Evolutionary conservation across 1,139 yeast genomes (phyloP), one percentile per base, ranked within the genome.

Genomic region (Debaryomyces nepalensis): DNA sequence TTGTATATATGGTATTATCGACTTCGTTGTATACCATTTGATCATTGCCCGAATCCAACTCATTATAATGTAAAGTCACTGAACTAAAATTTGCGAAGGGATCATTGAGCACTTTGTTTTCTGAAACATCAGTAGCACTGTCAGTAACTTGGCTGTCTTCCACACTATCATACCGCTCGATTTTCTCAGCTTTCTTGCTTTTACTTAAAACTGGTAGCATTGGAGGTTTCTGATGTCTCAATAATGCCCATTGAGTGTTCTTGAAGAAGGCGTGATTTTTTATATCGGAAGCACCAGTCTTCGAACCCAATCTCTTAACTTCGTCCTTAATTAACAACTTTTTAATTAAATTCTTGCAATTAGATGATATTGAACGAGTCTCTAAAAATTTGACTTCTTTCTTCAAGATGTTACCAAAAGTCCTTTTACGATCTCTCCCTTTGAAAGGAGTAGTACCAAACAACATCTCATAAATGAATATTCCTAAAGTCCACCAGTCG

Each of bases 401-500:
- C 58, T 89, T 89, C 57, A 93, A 70, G 42, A 93, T 82, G 54
- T 89, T 89, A 33, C 95, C 84, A 64, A 93, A 93, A 0, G 99
- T 93, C 53, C 83, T 83, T 58, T 90, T 90, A 37, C 98, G 77
- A 52, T 84, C 89, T 35, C 80, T 73, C 5, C 99, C 99, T 64
- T 93, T 93, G 68, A 93, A 93, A 1, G 99, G 99, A 0, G 99
- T 93, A 7, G 90, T 87, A 1, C 98, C 98, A 62, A 82, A 90
- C 30, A 93, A 70, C 99, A 93, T 93, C 59, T 93, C 99, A 61
- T 82, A 93, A 19, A 90, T 73, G 54, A 93, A 76, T 26, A 93
- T 90, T 2, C 99, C 99, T 48, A 93, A 70, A 0, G 99, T 93
- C 99, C 99, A 93, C 99, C 99, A 93, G 64, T 93, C 99, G 12